phyloP scores from a whole-genome alignment of 208 protist species.

The Acanthamoeba sp. region DNA sequence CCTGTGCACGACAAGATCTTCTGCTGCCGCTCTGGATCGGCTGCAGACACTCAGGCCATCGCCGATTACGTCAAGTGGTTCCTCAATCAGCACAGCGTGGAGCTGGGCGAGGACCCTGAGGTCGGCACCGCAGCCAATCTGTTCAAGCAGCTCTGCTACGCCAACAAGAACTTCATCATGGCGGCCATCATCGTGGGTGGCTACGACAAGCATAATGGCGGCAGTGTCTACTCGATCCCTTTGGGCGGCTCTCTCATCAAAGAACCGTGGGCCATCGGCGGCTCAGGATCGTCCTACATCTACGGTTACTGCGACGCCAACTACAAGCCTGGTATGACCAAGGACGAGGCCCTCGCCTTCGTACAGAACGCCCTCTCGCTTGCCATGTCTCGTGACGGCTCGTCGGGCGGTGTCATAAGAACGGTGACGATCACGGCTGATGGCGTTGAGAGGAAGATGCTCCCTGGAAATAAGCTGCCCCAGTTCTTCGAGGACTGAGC shows the following conservation, averaged over 20 bases:
- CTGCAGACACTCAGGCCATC: slow-evolving; percentile 97
- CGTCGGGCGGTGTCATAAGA: slow-evolving; percentile 98
- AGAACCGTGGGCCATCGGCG: slow-evolving; percentile 96
- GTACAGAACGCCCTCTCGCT: slow-evolving; percentile 95
- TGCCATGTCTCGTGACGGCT: slow-evolving; percentile 98
- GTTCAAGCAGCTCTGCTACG: slow-evolving; percentile 97
- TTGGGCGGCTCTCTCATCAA: slow-evolving; percentile 95
- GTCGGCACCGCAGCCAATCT: slow-evolving; percentile 97
- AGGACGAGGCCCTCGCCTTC: slow-evolving; percentile 96
- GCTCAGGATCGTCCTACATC: slow-evolving; percentile 98
- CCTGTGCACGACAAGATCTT: slow-evolving; percentile 97
- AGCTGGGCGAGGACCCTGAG: slow-evolving; percentile 92
- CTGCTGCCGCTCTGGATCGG: slow-evolving; percentile 98
- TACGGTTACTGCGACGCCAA: slow-evolving; percentile 98
- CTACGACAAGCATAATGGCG: slow-evolving; percentile 97
- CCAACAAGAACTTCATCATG: slow-evolving; percentile 95
- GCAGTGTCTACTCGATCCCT: slow-evolving; percentile 97
- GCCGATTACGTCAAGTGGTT: slow-evolving; percentile 90
- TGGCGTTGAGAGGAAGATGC: slow-evolving; percentile 86
- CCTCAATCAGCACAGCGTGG: slow-evolving; percentile 88
- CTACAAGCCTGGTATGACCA: slow-evolving; percentile 97
- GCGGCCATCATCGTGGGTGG: slow-evolving; percentile 98
- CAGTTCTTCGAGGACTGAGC: slow-evolving; percentile 52
- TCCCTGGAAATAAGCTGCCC: slow-evolving; percentile 81
- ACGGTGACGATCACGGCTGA: slow-evolving; percentile 93